Base-by-base conservation (phyloP, 169 alveolate species). In the Plasmodium yoelii region DNA sequence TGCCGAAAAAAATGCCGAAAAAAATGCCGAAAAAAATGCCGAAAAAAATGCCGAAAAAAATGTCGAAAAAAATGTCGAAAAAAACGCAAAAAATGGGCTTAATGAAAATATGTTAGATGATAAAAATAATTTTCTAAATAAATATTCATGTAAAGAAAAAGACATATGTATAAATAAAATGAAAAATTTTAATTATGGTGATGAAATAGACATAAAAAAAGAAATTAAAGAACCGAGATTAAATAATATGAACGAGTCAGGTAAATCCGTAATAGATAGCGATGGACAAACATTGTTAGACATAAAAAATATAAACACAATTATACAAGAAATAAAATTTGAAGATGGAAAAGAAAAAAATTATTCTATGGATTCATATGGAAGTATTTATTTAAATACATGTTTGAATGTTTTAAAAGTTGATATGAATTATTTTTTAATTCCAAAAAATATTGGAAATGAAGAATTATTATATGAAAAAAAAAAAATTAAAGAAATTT, bases 401-500 rank as follows among this genome's bases (percentile, higher is more conserved):
- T 84, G 91, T 72, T n/a, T 61, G 61, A 67, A 59, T 9, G 87
- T 84, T 42, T 56, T 84, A 51, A 61, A 69, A 68, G 57, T 69
- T 59, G 59, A 84, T 55, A 22, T 70, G 0, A 68, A 69, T 57
- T 84, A 69, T 84, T 84, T 67, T 39, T 24, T 57, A 59, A n/a
- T 34, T 12, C 74, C 75, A 2, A 44, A 39, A 24, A 18, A 57
- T 5, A 28, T 84, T 44, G 49, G 15, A 47, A 84, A 84, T 63
- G 91, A 84, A 51, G 59, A 68, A 42, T 61, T 84, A 34, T 24
- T 69, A 57, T 24, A 69, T 56, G 91, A 84, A 57, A 84, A 84
- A 84, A 84, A 84, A 69, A 84, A 84, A 69, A 64, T 84, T 4
- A 84, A 84, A 84, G 91, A 84, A 59, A 84, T 84, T 69, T 84